Evolutionary conservation across 2,329 filamentous ascomycete genomes (phyloP), one percentile per base, ranked within the genome.

Genomic region (Xylariaceae sp.): DNA sequence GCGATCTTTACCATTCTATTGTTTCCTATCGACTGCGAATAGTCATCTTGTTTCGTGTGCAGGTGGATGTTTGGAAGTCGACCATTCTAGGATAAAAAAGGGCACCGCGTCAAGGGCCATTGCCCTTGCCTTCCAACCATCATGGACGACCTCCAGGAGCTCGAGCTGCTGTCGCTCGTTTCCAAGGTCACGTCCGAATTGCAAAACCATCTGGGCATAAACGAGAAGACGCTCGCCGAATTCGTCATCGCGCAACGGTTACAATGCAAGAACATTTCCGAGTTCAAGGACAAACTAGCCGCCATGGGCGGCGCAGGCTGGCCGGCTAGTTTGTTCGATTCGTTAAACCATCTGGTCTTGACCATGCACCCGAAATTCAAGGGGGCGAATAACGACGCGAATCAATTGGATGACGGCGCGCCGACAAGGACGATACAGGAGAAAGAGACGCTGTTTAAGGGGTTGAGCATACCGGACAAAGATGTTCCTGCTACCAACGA

Each of bases 141-240:
- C 55, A 96, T 97, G 91, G 92, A 96, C 72, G 93, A 97, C 71
- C 83, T 99, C 66, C 85, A 90, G 74, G 89, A 90, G 68, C 86
- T 99, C 72, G 94, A 99, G 81, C 82, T 95, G 62, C 83, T 99
- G 56, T 96, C 92, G 68, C 87, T 99, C 70, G 92, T 97, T 58
- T 94, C 91, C 54, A 96, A 93, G 74, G 91, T 99, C 68, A 92
- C 92, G 11, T 93, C 89, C 15, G 94, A 99, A 75, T 82, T 99
- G 56, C 88, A 96, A 69, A 99, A 99, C 71, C 90, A 99, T 76
- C 77, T 97, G 61, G 91, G 92, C 58, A 86, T 97, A 68, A 89
- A 84, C 72, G 92, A 99, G 76, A 97, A 96, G 76, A 96, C 91
- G 4, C 85, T 99, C 30, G 92, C 94, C 67, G 94, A 99, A 75